Evolutionary conservation across 2,329 filamentous ascomycete genomes (phyloP).

Genomic region (Aspergillus sp.): DNA sequence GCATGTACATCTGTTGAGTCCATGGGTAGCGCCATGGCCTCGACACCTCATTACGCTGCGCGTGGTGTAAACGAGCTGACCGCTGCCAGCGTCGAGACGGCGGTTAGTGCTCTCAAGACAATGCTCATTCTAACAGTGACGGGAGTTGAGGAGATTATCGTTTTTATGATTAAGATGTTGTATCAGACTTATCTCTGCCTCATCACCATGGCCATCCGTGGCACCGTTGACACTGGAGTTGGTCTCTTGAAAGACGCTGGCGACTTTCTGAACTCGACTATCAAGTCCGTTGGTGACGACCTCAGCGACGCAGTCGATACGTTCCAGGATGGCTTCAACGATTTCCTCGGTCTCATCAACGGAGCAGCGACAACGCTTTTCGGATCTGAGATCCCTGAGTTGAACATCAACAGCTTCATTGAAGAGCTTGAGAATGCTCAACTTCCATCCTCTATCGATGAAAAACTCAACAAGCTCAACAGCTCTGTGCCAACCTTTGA

Average conservation of each 20-base stretch:
- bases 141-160: constrained; percentile 81
- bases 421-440: constrained; percentile 70
- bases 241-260: constrained; percentile 64
- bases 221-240: constrained; percentile 73
- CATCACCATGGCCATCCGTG: constrained; percentile 79
- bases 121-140: constrained; percentile 80
- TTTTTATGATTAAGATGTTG: constrained; percentile 92
- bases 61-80: constrained; percentile 85
- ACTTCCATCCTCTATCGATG: constrained; percentile 69
- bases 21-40: constrained; percentile 92
- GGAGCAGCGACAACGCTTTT: constrained; percentile 57
- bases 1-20: constrained; percentile 93
- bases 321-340: constrained; percentile 62
- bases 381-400: constrained; percentile 50
- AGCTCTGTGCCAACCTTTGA: constrained; percentile 79
- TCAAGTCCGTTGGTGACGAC: constrained; percentile 51
- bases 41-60: constrained; percentile 95
- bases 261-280: constrained; percentile 62
- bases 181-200: constrained; percentile 90
- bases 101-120: constrained; percentile 77
- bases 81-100: constrained; percentile 76
- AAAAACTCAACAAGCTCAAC: constrained; percentile 74
- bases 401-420: constrained; percentile 70
- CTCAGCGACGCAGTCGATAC: constrained; percentile 44
- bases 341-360: constrained; percentile 60